Conservation (phyloP, 345 rosid species). For the Salix brachista region DNA sequence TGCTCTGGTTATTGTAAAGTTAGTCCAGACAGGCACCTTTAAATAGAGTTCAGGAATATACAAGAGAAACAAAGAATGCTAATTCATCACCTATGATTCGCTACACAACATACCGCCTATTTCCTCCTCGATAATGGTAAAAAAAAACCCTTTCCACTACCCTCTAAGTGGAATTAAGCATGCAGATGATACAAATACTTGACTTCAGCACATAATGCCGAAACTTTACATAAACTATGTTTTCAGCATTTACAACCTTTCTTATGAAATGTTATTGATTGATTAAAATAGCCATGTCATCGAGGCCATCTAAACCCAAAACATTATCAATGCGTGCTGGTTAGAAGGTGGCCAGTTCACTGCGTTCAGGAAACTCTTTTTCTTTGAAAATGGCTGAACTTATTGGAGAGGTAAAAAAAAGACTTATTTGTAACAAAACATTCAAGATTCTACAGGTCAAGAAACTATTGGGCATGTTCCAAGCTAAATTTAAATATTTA, state of each 20-base stretch:
- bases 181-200: neutral
- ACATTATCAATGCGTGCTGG: neutral
- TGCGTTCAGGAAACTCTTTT: too few species aligned
- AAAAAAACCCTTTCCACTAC: neutral
- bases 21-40: neutral
- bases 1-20: slow-evolving; percentile 50
- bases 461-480: neutral
- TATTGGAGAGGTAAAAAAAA: too few species aligned
- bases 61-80: neutral
- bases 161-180: neutral
- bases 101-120: neutral
- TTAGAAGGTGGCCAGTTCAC: neutral
- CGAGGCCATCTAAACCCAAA: neutral
- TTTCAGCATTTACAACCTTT: neutral
- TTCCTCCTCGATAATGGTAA: neutral
- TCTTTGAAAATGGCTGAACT: too few species aligned
- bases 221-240: too few species aligned
- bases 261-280: neutral
- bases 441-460: neutral
- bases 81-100: neutral
- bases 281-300: neutral
- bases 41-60: neutral
- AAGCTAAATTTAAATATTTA: neutral
- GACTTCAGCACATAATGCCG: too few species aligned
- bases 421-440: too few species aligned